Percentiles rank a stretch among this genome's conserved stretches.
phyloP scores from a whole-genome alignment of 768 basidiomycete species.

The Russula abietina region DNA sequence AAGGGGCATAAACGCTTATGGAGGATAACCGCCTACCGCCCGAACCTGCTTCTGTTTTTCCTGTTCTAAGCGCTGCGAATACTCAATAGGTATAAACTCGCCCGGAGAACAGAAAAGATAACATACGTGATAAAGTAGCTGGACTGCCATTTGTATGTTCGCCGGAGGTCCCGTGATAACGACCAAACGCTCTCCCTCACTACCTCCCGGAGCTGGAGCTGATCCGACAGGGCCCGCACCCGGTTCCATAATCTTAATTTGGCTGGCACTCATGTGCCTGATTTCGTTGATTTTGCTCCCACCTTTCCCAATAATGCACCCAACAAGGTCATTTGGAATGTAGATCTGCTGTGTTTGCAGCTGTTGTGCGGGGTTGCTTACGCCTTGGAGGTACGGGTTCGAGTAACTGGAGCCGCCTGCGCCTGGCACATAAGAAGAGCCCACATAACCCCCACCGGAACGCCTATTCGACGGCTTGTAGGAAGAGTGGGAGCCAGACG shows the following conservation, averaged over 20 bases:
- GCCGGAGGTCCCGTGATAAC: conserved; percentile 94
- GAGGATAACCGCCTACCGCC: conserved; percentile 26
- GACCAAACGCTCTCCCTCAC: conserved; percentile 86
- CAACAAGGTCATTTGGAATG: conserved; percentile 96
- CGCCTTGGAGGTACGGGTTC: conserved; percentile 35
- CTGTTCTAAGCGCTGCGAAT: conserved; percentile 68
- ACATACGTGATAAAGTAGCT: conserved; percentile 79
- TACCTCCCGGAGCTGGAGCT: conserved; percentile 64
- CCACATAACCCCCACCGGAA: conserved; percentile 33
- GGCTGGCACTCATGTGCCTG: conserved; percentile 87
- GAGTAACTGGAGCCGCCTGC: conserved; percentile 64
- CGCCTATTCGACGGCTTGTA: conserved; percentile 65
- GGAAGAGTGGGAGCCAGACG: conserved; percentile 54
- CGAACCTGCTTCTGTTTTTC: conserved; percentile 81
- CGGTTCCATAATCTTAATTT: conserved; percentile 98
- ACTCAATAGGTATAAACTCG: background rate
- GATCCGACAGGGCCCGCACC: conserved; percentile 68
- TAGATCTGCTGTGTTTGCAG: conserved; percentile 97
- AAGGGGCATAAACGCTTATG: conserved; percentile 2
- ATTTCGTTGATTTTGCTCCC: conserved; percentile 99
- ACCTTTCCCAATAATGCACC: conserved; percentile 96
- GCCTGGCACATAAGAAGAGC: conserved; percentile 70
- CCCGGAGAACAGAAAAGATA: background rate
- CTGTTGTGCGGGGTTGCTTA: conserved; percentile 43
- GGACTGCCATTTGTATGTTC: conserved; percentile 96